A percentile compares a stretch with the other conserved stretches of the same genome.
These are phyloP conservation scores for Silene coronaria DNA, from an alignment of 179 eudicot genomes.

Conservation along the genomic window DNA sequence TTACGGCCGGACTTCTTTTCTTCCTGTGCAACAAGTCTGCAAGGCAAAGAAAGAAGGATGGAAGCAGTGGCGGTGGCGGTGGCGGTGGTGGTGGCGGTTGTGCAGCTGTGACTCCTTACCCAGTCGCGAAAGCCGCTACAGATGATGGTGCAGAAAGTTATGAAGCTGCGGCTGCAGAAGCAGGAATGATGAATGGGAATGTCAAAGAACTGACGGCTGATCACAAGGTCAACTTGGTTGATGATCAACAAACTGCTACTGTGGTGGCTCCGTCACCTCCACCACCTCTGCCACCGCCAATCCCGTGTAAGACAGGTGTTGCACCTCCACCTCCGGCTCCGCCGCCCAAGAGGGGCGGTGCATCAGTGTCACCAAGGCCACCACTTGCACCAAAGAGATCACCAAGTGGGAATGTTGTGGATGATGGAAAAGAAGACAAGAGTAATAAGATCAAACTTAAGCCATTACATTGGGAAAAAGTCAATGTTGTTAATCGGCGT, in stretches of 20 bases:
- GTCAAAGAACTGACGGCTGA: conserved; percentile 61
- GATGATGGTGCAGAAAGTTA: conserved; percentile 21
- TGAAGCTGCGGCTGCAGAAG: conserved; percentile 1
- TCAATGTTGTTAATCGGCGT: conserved; percentile 45
- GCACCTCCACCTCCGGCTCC: conserved; percentile 52
- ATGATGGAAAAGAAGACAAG: conserved; percentile 29
- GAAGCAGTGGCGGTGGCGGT: background rate
- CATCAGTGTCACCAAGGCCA: conserved; percentile 30
- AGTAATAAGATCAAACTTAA: conserved; percentile 63
- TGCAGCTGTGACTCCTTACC: background rate
- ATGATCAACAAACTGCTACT: conserved; percentile 20
- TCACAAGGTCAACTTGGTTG: conserved; percentile 73
- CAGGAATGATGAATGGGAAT: conserved; percentile 47
- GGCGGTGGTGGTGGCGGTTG: conserved; percentile 3
- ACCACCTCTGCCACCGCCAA: conserved; percentile 44
- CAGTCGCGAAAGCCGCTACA: conserved; percentile 20
- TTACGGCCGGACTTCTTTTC: conserved; percentile 46
- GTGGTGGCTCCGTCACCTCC: conserved; percentile 23
- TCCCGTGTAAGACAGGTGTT: conserved; percentile 16
- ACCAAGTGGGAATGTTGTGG: conserved; percentile 27
- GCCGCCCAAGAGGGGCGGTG: conserved; percentile 30
- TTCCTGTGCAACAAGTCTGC: conserved; percentile 33
- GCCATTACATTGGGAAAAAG: conserved; percentile 92
- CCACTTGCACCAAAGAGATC: conserved; percentile 25
- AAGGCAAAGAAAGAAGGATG: conserved; percentile 12